Evolutionary conservation across 768 basidiomycete genomes (phyloP).

Genomic region (Rhizopogon sp.): DNA sequence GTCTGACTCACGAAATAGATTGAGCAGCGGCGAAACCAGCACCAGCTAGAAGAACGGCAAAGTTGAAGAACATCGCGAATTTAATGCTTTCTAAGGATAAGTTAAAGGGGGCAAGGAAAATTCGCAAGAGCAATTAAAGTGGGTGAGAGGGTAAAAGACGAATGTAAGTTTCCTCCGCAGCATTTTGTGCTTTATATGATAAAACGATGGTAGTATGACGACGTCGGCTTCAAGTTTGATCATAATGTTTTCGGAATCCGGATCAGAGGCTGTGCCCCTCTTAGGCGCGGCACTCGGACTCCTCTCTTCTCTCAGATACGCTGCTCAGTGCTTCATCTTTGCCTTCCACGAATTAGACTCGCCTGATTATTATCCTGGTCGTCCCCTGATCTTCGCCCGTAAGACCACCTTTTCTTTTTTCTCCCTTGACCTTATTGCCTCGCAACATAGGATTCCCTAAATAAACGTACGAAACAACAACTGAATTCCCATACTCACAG

Average conservation of each 20-base stretch:
- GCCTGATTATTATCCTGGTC: no score
- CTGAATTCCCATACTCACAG: neutral
- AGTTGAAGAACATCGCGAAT: slow-evolving; percentile 20
- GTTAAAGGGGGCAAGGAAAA: neutral
- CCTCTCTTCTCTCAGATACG: neutral
- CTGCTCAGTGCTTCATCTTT: neutral
- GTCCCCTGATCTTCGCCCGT: no score
- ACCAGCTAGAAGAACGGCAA: slow-evolving; percentile 24
- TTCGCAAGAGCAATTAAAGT: neutral
- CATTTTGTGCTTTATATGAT: neutral
- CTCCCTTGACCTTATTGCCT: neutral
- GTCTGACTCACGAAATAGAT: slow-evolving; percentile 28
- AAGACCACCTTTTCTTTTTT: no score
- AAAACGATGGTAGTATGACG: neutral
- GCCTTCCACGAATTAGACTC: no score
- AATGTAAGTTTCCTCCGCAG: neutral
- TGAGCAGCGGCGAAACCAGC: slow-evolving; percentile 37
- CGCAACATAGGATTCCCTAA: neutral
- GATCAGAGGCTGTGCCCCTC: neutral
- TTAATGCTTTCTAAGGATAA: neutral
- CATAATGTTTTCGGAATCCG: neutral
- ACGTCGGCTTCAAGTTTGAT: neutral
- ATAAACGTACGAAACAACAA: neutral
- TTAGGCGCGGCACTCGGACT: neutral
- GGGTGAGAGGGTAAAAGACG: neutral